These are phyloP conservation scores for Perilla frutescens DNA, from an alignment of 257 asterid genomes.

Conservation along the genomic window DNA sequence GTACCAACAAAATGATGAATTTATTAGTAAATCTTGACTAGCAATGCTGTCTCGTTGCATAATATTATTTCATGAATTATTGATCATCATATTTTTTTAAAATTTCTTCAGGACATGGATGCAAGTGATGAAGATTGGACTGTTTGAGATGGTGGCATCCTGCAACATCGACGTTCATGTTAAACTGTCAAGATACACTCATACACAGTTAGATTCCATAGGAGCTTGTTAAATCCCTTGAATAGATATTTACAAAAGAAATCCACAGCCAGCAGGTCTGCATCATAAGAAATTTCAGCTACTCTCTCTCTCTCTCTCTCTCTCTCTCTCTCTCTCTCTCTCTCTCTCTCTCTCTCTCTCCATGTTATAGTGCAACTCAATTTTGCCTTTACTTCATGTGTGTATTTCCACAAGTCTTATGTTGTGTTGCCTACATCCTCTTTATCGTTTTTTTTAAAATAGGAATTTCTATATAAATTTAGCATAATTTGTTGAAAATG, in stretches of 20 bases:
- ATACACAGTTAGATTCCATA: not conserved
- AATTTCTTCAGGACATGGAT: constrained; percentile 51
- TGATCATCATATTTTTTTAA: not conserved
- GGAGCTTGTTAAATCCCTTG: not conserved
- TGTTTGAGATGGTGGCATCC: constrained; percentile 41
- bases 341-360: too few species aligned
- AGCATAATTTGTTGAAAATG: too few species aligned
- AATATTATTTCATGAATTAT: not conserved
- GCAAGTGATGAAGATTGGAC: constrained; percentile 75
- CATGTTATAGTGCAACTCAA: too few species aligned
- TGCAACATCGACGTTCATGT: not conserved
- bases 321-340: too few species aligned
- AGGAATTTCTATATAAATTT: too few species aligned
- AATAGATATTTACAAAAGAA: not conserved
- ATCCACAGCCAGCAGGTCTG: not conserved
- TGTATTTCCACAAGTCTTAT: too few species aligned
- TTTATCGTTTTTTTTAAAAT: too few species aligned
- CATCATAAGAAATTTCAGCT: too few species aligned
- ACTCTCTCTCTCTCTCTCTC: not conserved
- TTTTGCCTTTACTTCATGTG: too few species aligned
- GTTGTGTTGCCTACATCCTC: too few species aligned
- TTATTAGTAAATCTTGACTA: not conserved
- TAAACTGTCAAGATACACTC: too few species aligned
- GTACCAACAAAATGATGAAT: constrained; percentile 24
- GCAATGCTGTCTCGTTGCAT: not conserved